A percentile compares a stretch with the other conserved stretches of the same genome.
phyloP scores from a whole-genome alignment of 2,329 filamentous ascomycete species.

The Colletotrichum liriopes region DNA sequence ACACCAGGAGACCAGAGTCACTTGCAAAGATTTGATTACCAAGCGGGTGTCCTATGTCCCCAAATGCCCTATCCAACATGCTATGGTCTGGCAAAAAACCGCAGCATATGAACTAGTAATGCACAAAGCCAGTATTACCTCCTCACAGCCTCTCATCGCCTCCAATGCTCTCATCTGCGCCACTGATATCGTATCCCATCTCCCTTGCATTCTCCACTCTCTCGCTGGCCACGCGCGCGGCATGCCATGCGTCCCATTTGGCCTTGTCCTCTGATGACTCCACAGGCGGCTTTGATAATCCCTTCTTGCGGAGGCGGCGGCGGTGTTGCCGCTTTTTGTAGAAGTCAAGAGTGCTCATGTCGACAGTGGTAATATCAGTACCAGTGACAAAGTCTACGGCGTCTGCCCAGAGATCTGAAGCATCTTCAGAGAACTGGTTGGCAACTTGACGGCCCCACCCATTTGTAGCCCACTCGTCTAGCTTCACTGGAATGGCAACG shows the following conservation, averaged over 20 bases:
- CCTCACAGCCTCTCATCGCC: conserved; percentile 51
- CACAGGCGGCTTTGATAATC: conserved; percentile 56
- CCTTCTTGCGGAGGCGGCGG: conserved; percentile 66
- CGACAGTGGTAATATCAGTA: conserved; percentile 60
- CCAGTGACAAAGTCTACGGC: conserved; percentile 62
- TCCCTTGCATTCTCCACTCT: conserved; percentile 57
- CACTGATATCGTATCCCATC: conserved; percentile 57
- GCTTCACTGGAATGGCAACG: conserved; percentile 72
- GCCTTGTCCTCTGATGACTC: conserved; percentile 59
- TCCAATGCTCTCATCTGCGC: conserved; percentile 53
- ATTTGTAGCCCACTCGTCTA: conserved; percentile 73
- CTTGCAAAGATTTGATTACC: conserved; percentile 20
- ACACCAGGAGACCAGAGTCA: not conserved
- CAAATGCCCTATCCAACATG: conserved; percentile 33
- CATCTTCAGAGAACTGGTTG: conserved; percentile 58
- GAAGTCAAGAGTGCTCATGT: conserved; percentile 61
- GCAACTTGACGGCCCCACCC: conserved; percentile 62
- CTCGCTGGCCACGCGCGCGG: conserved; percentile 58
- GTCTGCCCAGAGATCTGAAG: conserved; percentile 65
- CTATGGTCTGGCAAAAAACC: conserved; percentile 1
- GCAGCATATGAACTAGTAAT: conserved; percentile 18
- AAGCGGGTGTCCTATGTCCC: not conserved
- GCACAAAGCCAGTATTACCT: conserved; percentile 24
- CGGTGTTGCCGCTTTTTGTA: conserved; percentile 64
- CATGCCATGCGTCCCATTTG: conserved; percentile 63